Evolutionary conservation across 164 flowering plant species (phyloP), one percentile per base, ranked within the genome.

Genomic region (Vitis rotundifolia): DNA sequence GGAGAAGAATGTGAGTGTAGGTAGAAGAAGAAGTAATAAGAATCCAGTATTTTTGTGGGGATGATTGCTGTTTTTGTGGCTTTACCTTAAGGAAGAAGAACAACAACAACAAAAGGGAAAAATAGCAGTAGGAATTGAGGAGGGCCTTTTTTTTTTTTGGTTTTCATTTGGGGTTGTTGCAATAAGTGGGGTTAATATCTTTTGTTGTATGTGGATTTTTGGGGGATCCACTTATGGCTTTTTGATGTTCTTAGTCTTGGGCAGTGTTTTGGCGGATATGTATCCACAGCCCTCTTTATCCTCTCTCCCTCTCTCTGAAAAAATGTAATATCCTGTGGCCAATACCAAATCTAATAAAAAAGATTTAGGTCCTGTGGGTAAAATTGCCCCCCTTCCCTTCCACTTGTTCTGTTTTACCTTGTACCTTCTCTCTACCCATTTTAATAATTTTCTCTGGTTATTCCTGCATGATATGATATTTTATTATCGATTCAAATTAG

Each of bases 1-100:
- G 55, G n/a, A 15, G 60, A 63, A 66, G 71, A 57, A 63, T 71
- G 71, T 50, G 66, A 28, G 67, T 52, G 58, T 61, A 66, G 71
- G 15, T 47, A 47, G 22, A 47, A 61, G 63, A 29, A 29, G 63
- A n/a, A 49, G 49, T 19, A 73, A 68, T 68, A 73, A 68, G 29
- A 49, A 61, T 60, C 48, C 56, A 11, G 53, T 15, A 29, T 15
- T 31, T 64, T 54, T 62, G 61, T 61, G 73, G 31, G 16, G 58
- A 61, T 14, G 66, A 37, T 50, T 60, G 69, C 61, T 67, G 71
- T 31, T 73, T 62, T 66, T 68, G 59, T 37, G 65, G 65, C 9
- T n/a, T 62, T 13, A 6, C n/a, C n/a, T 10, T 56, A 7, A n/a
- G 16, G 59, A 56, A n/a, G 59, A 56, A 16, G 59, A 13, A 14